Base-by-base conservation (phyloP, 495 filamentous ascomycete genomes). In the Daldinia childiae region DNA sequence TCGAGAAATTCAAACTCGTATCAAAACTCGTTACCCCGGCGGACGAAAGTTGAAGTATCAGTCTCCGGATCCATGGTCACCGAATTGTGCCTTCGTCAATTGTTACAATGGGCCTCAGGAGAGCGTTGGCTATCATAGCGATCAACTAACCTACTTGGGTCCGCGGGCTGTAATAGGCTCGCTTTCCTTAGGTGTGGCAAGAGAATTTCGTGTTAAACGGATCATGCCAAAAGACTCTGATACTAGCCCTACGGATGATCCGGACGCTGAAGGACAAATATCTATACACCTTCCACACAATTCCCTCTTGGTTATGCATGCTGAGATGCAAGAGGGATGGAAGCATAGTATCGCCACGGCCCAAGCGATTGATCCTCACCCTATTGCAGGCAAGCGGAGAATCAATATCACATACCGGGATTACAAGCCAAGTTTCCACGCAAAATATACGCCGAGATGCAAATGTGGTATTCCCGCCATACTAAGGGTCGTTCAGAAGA, bases 361-460 rank as follows among this genome's bases (percentile, higher is more conserved):
- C 0, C 85, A 85, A 60, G 85, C 89, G 3, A 90, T 97, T 52
- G 90, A 91, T 62, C 91, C 91, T 12, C 95, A 99, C 79, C 92
- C 94, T 0, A 66, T 98, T 2, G 83, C 94, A 0, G 91, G 91
- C 0, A 92, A 89, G 69, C 85, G 87, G 50, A 85, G 95, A 43
- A 93, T 99, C 69, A 98, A 98, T 78, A 85, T 99, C 74, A 99
- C 95, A 2, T 99, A 97, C 80, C 91, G 95, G 11, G 89, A 91
- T 79, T 98, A 96, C 76, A 88, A 91, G 19, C 82, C 87, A 17
- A 88, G 82, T 38, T 85, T 98, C 12, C 90, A 94, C 72, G 94
- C 95, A 2, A 87, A 85, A 6, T 79, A 82, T 66, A 92, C 89
- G 4, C 90, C 90, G 4, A 81, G 78, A 56, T 89, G 87, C 66